Evolutionary conservation across 139 green algal genomes (phyloP), one percentile per base, ranked within the genome.

Genomic region (Chlamydomonas sphaeroides): DNA sequence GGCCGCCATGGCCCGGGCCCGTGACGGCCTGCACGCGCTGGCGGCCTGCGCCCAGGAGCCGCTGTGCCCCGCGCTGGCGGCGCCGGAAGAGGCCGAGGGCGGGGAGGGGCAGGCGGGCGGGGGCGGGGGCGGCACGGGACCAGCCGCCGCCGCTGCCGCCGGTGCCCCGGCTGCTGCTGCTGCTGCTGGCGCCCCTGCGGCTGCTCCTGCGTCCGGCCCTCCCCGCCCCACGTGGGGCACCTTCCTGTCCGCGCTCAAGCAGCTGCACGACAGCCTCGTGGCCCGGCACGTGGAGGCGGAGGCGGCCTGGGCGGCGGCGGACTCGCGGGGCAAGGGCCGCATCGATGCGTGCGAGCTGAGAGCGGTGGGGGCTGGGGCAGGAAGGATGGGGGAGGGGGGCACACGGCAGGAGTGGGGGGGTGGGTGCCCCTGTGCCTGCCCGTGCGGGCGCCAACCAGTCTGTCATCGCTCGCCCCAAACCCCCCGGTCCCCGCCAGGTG

Each of bases 271-370:
- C 5, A 5, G 48, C 18, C 7, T 80, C 15, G 17, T 35, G 59
- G 20, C 8, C 5, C 56, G 36, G 2, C 2, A 18, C 3, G 59
- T 23, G 39, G 74, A 71, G 3, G 39, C 18, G 38, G 74, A 80
- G 28, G 59, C 59, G 39, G 74, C 59, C 15, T 76, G 68, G 79
- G 7, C 18, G 41, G 36, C 28, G 0, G 20, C 42, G 30, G 79
- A 85, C 39, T 78, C 79, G 1, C 38, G 79, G 1, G 68, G 68
- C 38, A 85, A 85, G 79, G 79, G 79, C 1, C 67, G 79, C 53
- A 39, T 85, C 18, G 79, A 85, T 41, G 63, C 59, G 0, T 39
- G 62, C 30, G 66, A 85, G 56, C 32, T 78, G 41, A 39, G 39
- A 1, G 30, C 69, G 78, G 78, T 84, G 53, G 45, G 45, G 45